Conservation (phyloP, 23 red algal genomes). For the Gracilaria domingensis region DNA sequence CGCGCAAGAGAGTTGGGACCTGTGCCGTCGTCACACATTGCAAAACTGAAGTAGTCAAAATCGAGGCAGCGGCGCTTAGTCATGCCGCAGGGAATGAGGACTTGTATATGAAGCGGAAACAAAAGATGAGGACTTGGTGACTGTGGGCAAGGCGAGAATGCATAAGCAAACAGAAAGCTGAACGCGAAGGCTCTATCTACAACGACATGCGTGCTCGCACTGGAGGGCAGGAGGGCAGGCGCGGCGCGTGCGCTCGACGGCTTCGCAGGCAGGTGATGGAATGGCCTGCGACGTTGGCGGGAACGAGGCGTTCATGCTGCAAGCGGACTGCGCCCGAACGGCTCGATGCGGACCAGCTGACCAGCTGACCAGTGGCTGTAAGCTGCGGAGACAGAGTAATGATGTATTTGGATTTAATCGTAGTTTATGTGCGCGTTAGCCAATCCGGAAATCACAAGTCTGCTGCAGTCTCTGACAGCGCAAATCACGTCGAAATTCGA, state of each 20-base stretch:
- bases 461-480: too few relatives aligned
- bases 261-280: background rate
- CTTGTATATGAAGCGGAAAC: background rate
- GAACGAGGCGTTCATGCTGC: background rate
- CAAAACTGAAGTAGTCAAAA: background rate
- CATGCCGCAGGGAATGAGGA: background rate
- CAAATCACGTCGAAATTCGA: too few relatives aligned
- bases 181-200: background rate
- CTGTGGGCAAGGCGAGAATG: background rate
- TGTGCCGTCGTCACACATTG: background rate
- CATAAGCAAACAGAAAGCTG: background rate
- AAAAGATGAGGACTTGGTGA: too few relatives aligned
- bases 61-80: background rate
- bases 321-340: background rate
- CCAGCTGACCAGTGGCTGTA: too few relatives aligned
- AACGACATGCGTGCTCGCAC: background rate
- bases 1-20: background rate
- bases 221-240: background rate
- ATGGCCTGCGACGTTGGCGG: slow-evolving; percentile 15
- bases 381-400: too few relatives aligned
- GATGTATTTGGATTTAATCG: too few relatives aligned
- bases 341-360: background rate
- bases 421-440: too few relatives aligned
- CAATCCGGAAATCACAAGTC: too few relatives aligned
- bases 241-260: background rate